A percentile compares a stretch with the other conserved stretches of the same genome.
phyloP scores from a whole-genome alignment of 768 basidiomycete genomes.

The Boletellus ananas region DNA sequence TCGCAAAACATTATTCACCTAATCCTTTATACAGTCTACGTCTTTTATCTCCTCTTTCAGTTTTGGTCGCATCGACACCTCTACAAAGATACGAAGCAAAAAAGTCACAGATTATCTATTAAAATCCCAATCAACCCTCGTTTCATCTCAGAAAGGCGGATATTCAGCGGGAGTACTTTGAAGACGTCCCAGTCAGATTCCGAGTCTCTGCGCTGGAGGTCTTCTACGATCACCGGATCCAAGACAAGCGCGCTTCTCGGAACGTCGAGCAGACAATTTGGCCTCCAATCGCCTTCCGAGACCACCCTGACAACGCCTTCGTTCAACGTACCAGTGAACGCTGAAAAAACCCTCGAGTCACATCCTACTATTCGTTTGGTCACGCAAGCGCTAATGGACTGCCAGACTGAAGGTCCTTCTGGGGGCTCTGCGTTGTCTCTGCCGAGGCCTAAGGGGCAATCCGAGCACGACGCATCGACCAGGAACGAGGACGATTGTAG shows the following conservation, averaged over 20 bases:
- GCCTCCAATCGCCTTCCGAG: constrained; percentile 26
- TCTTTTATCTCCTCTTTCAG: constrained; percentile 50
- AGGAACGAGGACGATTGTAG: background rate
- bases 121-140: constrained; percentile 30
- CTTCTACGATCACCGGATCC: constrained; percentile 10
- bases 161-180: constrained; percentile 23
- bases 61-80: constrained; percentile 54
- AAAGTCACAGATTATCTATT: constrained; percentile 38
- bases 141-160: constrained; percentile 24
- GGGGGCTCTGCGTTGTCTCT: constrained; percentile 5
- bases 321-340: background rate
- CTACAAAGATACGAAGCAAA: constrained; percentile 46
- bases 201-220: constrained; percentile 13
- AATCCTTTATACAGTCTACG: constrained; percentile 40
- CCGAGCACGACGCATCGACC: constrained; percentile 13
- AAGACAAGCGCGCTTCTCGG: constrained; percentile 9
- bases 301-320: constrained; percentile 19
- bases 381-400: constrained; percentile 6
- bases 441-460: constrained; percentile 9
- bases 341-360: constrained; percentile 7
- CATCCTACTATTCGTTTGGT: constrained; percentile 27
- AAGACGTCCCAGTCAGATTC: constrained; percentile 20
- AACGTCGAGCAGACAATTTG: constrained; percentile 6
- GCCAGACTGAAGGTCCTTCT: background rate
- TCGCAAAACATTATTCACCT: background rate